phyloP scores from a whole-genome alignment of 441 rosid genomes.

The Corymbia citriodora region DNA sequence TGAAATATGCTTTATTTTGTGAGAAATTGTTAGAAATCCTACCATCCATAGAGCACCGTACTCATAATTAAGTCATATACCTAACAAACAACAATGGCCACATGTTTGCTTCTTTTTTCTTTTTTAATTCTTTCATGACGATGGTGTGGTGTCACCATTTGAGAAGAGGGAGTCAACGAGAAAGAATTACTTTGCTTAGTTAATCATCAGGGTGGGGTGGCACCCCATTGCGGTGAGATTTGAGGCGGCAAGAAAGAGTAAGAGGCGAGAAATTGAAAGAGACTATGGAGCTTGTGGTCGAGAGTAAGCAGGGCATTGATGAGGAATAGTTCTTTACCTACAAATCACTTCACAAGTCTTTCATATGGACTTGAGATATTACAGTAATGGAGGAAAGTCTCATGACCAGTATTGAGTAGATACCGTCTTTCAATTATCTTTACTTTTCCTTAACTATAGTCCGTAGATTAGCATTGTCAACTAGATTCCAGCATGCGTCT shows the following conservation, averaged over 20 bases:
- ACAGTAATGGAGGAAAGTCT: neutral
- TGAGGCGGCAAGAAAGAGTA: neutral
- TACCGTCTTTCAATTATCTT: no score
- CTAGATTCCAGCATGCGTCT: rapidly evolving
- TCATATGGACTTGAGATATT: neutral
- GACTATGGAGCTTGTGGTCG: neutral
- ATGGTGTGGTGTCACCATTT: neutral
- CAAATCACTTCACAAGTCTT: neutral
- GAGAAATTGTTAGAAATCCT: neutral
- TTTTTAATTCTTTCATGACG: neutral
- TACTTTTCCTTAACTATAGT: no score
- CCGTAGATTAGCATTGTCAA: rapidly evolving
- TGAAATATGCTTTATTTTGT: neutral
- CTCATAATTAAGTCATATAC: neutral
- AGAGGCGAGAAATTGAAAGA: neutral
- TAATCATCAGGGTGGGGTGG: neutral
- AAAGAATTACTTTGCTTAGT: neutral
- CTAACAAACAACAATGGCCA: neutral
- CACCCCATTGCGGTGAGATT: neutral
- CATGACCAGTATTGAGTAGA: neutral
- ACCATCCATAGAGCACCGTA: neutral
- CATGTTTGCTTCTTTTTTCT: neutral
- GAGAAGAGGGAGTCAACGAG: neutral
- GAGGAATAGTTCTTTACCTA: neutral
- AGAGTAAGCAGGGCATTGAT: neutral